Percentiles rank a stretch among this genome's conserved stretches.
These are phyloP conservation scores for Pontederia crassipes DNA, from an alignment of 176 grass and related monocot genomes.

Conservation along the genomic window DNA sequence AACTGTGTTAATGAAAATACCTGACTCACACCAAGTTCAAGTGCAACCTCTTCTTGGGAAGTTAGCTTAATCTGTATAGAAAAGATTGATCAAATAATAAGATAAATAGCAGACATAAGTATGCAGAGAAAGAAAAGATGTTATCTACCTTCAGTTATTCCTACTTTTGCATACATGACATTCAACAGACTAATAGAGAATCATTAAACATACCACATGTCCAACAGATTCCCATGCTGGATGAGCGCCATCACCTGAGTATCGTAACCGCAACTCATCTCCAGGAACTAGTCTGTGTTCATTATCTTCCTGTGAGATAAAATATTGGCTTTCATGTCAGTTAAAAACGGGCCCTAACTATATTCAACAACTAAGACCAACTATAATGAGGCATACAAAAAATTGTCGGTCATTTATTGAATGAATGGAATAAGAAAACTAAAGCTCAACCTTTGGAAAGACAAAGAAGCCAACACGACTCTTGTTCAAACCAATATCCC, in stretches of 20 bases:
- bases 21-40: conserved; percentile 94
- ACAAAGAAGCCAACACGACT: conserved; percentile 89
- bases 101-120: no score
- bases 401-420: not conserved
- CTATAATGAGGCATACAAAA: not conserved
- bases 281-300: conserved; percentile 97
- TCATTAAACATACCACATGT: conserved; percentile 48
- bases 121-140: no score
- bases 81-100: not conserved
- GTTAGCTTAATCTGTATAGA: conserved; percentile 89
- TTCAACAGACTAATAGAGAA: not conserved
- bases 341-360: not conserved
- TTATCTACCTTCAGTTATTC: no score
- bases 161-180: no score
- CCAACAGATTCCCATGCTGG: conserved; percentile 89
- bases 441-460: conserved; percentile 72
- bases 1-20: conserved; percentile 21
- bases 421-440: not conserved
- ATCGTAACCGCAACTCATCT: conserved; percentile 95
- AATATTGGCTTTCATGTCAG: not conserved
- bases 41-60: conserved; percentile 93
- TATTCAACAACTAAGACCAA: not conserved
- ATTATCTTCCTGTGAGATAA: conserved; percentile 78
- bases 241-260: conserved; percentile 76
- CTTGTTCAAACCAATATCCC: conserved; percentile 97